A percentile compares a stretch with the other conserved stretches of the same genome.
phyloP scores from a whole-genome alignment of 179 eudicot species.

The Beta macrorhiza region DNA sequence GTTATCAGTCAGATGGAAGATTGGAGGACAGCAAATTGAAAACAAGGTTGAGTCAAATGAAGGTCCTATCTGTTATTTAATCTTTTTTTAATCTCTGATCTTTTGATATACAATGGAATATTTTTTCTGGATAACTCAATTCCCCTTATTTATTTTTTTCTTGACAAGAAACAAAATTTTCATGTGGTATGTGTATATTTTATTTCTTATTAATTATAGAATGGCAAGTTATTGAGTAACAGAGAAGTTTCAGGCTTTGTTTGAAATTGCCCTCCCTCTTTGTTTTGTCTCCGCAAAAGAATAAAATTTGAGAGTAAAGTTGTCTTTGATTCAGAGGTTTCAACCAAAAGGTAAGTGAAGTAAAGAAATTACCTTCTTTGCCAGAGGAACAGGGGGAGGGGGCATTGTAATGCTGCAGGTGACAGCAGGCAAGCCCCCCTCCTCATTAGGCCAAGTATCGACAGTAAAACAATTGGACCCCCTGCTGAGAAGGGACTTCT shows the following conservation, averaged over 20 bases:
- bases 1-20: slow-evolving; percentile 9
- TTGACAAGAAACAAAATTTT: no score
- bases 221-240: no score
- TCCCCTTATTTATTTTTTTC: not conserved
- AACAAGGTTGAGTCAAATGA: slow-evolving; percentile 16
- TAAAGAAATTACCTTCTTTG: slow-evolving; percentile 62
- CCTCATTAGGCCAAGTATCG: slow-evolving; percentile 64
- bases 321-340: not conserved
- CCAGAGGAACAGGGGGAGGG: slow-evolving; percentile 71
- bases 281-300: no score
- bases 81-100: not conserved
- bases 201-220: no score
- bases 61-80: slow-evolving; percentile 4
- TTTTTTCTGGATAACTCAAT: not conserved
- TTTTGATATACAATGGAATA: not conserved
- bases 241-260: no score
- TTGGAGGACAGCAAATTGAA: slow-evolving; percentile 11
- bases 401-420: slow-evolving; percentile 57
- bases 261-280: no score
- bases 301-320: no score
- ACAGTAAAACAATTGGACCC: slow-evolving; percentile 60
- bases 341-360: not conserved
- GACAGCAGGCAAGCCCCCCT: slow-evolving; percentile 68
- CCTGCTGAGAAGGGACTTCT: slow-evolving; percentile 50
- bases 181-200: no score